Conservation (phyloP, 805 yeast genomes). For the Candida corydali region DNA sequence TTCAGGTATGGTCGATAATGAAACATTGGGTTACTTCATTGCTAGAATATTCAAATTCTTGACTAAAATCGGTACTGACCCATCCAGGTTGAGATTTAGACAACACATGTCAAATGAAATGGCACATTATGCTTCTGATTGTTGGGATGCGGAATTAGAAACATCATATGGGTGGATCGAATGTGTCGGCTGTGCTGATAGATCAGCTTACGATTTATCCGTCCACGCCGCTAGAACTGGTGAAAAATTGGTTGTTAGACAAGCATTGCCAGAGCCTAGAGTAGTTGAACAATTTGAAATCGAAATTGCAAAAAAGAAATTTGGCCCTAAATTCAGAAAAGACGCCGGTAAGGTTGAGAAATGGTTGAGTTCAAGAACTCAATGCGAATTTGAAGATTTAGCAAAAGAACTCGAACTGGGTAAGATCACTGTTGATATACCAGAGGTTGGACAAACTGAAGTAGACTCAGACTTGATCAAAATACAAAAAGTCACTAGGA, state of each 20-base stretch:
- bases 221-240: constrained; percentile 95
- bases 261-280: constrained; percentile 79
- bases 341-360: constrained; percentile 91
- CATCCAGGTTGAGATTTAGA: constrained; percentile 83
- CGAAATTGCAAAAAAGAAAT: constrained; percentile 87
- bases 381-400: constrained; percentile 78
- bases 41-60: constrained; percentile 89
- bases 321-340: constrained; percentile 96
- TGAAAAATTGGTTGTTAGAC: constrained; percentile 92
- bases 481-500: constrained; percentile 73
- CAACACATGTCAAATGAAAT: constrained; percentile 98
- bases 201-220: constrained; percentile 95
- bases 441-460: constrained; percentile 66
- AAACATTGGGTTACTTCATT: constrained; percentile 94
- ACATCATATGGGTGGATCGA: constrained; percentile 99
- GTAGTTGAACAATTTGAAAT: constrained; percentile 81
- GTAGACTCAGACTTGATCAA: constrained; percentile 67
- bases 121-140: constrained; percentile 99
- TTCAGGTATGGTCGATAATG: constrained; percentile 87
- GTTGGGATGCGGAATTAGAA: constrained; percentile 98
- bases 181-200: constrained; percentile 99
- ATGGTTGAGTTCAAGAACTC: constrained; percentile 70
- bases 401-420: constrained; percentile 62
- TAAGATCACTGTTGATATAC: constrained; percentile 62
- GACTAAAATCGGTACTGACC: constrained; percentile 85